These are phyloP conservation scores for Blepharisma undulans DNA, from an alignment of 169 alveolate genomes.

Conservation along the genomic window DNA sequence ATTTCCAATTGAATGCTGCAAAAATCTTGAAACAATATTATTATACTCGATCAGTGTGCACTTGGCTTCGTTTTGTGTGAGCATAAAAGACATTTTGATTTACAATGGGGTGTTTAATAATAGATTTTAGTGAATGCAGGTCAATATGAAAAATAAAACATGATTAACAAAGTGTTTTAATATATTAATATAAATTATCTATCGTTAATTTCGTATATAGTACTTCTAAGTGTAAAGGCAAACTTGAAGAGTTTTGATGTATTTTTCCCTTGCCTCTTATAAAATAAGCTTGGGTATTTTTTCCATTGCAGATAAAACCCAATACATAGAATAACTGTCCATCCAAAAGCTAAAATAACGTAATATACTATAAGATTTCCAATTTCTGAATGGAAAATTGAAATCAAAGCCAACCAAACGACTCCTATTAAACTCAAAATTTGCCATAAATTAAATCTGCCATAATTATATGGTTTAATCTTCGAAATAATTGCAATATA, in stretches of 20 bases:
- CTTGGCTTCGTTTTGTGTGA: no score
- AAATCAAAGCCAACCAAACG: background rate
- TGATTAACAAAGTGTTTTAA: no score
- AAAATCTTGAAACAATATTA: no score
- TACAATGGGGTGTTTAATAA: no score
- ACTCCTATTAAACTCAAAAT: background rate
- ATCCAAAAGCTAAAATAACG: background rate
- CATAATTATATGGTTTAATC: background rate
- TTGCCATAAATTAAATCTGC: background rate
- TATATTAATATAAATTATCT: no score
- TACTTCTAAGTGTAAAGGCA: background rate
- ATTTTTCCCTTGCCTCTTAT: background rate
- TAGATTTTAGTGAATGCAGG: no score
- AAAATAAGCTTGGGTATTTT: background rate
- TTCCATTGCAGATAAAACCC: background rate
- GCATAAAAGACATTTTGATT: no score
- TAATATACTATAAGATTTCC: background rate
- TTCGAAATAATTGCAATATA: background rate
- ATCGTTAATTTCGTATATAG: background rate
- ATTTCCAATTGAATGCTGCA: no score
- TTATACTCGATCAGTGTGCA: no score
- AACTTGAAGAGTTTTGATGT: background rate
- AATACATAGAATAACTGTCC: background rate
- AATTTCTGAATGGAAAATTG: background rate
- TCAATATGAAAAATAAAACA: no score